Evolutionary conservation across 2,329 filamentous ascomycete genomes (phyloP).

Genomic region (Sporothrix curviconia): DNA sequence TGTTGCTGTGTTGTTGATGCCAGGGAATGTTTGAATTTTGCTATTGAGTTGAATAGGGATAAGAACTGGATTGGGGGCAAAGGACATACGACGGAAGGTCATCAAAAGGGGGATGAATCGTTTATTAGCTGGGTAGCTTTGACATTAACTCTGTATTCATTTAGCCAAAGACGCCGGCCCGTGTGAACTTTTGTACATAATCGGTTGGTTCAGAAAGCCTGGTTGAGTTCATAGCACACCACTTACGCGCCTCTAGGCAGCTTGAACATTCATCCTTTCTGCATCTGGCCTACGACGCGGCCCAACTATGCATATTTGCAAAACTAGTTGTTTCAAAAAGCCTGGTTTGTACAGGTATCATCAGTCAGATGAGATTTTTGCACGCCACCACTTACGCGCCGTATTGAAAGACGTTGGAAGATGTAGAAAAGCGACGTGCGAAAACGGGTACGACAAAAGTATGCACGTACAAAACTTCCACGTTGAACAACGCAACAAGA

Average conservation of each 20-base stretch:
- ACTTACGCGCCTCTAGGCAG: neutral
- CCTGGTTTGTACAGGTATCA: no score
- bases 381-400: no score
- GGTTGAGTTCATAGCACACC: neutral
- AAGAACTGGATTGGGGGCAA: neutral
- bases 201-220: neutral
- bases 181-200: neutral
- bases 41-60: neutral
- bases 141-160: neutral
- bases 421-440: no score
- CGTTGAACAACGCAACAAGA: no score
- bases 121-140: neutral
- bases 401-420: no score
- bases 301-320: no score
- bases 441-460: no score
- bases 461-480: no score
- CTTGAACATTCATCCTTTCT: no score
- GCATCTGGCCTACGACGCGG: no score
- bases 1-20: neutral
- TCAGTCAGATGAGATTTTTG: no score
- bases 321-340: no score
- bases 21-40: neutral
- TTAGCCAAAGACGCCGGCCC: neutral
- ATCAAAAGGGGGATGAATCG: neutral
- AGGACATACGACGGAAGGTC: neutral